Base-by-base conservation (phyloP, 208 protist species). In the Crithidia mellificae region DNA sequence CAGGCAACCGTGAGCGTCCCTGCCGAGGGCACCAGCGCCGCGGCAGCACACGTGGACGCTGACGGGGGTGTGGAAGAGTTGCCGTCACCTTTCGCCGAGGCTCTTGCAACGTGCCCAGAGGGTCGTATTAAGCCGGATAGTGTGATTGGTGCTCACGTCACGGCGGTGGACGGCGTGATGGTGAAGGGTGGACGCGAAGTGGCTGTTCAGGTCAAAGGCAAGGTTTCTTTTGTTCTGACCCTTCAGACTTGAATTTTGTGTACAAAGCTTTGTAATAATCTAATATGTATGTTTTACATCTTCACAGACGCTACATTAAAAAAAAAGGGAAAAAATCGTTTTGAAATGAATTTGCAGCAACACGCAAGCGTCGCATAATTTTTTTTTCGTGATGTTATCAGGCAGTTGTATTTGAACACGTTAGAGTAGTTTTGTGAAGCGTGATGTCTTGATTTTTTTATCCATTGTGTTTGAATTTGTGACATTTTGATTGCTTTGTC, bases 91-190 rank as follows among this genome's bases (percentile, higher is more conserved):
- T 79, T 88, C 67, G 62, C 64, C 6, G 38, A 2, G 41, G 71
- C 71, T 6, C 24, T 64, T 12, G 69, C 34, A 25, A 36, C 44
- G 7, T 27, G 36, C 38, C 4, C 17, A 0, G 38, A 9, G 38
- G 50, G 51, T 32, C 1, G 12, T 2, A 2, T 38, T 3, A 39
- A 24, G 2, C 29, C 15, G 8, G 22, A 22, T 2, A 6, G 5
- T 7, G 68, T 83, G 19, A 61, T 87, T 24, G 82, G 82, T 3
- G 74, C 58, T 54, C 67, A 69, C 39, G 55, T 88, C 5, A 22
- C 59, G 36, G 39, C 44, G 0, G 73, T 88, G 27, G 69, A 84
- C 43, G 78, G 67, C 15, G 64, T 53, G 0, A 32, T 39, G 43
- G 82, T 88, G 25, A 6, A 44, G 24, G 68, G 32, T 22, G 77